phyloP scores from a whole-genome alignment of 2,329 filamentous ascomycete genomes.

The Hymenoscyphus repandus region DNA sequence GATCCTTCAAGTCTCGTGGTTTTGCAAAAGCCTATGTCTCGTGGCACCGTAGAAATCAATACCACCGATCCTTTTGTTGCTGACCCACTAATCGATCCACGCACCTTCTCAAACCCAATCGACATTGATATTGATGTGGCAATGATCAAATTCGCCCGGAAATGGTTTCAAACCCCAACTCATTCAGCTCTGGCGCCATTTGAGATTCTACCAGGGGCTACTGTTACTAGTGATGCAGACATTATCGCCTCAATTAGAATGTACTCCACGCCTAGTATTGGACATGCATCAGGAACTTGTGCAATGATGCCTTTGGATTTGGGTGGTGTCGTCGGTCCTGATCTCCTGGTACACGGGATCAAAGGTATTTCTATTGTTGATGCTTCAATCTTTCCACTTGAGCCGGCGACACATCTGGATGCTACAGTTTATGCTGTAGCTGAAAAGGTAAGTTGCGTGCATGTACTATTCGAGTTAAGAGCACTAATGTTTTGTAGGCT shows the following conservation, averaged over 20 bases:
- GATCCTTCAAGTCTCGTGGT: not conserved
- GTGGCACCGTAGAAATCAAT: conserved; percentile 27
- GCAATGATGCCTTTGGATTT: conserved; percentile 14
- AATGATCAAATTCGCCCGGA: not conserved
- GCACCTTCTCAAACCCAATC: conserved; percentile 32
- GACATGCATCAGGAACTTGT: conserved; percentile 33
- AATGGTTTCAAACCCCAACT: conserved; percentile 15
- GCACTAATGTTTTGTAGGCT: no score
- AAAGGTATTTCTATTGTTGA: conserved; percentile 10
- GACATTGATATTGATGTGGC: conserved; percentile 33
- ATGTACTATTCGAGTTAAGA: no score
- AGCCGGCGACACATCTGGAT: conserved; percentile 1
- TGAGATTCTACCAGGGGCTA: conserved; percentile 29
- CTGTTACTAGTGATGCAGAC: conserved; percentile 22
- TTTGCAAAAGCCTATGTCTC: not conserved
- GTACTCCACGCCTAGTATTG: conserved; percentile 32
- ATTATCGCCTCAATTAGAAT: conserved; percentile 24
- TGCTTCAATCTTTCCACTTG: conserved; percentile 1
- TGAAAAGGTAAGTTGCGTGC: not conserved
- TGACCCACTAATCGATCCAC: conserved; percentile 32
- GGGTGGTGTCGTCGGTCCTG: conserved; percentile 16
- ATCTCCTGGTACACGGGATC: conserved; percentile 16
- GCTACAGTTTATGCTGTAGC: conserved; percentile 6
- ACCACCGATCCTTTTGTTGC: conserved; percentile 20
- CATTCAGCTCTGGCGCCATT: conserved; percentile 29